Evolutionary conservation across 345 rosid species (phyloP).

Genomic region (Eucalyptus decipiens): DNA sequence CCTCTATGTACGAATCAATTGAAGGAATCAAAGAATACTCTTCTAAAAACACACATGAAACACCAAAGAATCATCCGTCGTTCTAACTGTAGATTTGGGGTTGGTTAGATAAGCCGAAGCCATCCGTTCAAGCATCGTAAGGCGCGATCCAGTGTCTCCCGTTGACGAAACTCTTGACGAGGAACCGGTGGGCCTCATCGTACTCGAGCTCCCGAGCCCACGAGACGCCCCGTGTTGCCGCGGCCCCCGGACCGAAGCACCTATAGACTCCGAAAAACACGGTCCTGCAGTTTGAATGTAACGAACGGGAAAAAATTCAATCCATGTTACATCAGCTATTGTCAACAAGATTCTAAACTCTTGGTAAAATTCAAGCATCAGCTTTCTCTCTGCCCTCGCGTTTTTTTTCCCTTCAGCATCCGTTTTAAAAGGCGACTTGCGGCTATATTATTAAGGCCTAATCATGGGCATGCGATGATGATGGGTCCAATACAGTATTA

Average conservation of each 20-base stretch:
- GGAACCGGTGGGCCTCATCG: constrained; percentile 71
- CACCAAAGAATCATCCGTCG: not conserved
- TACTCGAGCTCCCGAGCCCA: constrained; percentile 87
- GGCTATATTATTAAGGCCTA: not conserved
- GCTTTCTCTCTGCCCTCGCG: not conserved
- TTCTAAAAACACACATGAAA: not conserved
- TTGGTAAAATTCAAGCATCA: not conserved
- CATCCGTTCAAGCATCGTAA: constrained; percentile 19
- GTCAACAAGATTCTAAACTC: not conserved
- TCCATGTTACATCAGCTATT: not conserved
- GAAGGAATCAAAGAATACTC: not conserved
- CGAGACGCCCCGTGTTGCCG: constrained; percentile 57
- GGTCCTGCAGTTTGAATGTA: constrained; percentile 30
- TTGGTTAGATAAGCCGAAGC: not conserved
- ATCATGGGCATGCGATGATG: not conserved
- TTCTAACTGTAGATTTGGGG: not conserved
- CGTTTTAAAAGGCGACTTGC: not conserved
- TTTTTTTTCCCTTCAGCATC: not conserved
- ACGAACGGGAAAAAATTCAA: not conserved
- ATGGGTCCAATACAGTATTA: not conserved
- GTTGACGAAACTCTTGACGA: constrained; percentile 84
- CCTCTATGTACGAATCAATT: not conserved
- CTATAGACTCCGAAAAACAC: constrained; percentile 84
- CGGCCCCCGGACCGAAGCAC: constrained; percentile 88
- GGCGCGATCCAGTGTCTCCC: constrained; percentile 94